Base-by-base conservation (phyloP, 257 asterid genomes). In the Prunella vulgaris region DNA sequence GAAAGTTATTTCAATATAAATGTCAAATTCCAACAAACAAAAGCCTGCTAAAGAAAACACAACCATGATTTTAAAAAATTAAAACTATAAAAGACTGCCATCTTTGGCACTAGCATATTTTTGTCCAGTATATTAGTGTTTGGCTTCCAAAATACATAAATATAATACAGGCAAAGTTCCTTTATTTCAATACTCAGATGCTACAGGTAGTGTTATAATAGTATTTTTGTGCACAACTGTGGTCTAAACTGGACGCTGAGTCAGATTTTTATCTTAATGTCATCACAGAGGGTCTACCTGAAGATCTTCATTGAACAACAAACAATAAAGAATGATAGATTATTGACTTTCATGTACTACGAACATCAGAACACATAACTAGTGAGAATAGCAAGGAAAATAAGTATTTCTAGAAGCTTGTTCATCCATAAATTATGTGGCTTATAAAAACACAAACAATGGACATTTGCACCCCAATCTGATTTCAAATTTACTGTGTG, bases 401-500 rank as follows among this genome's bases (percentile, higher is more conserved):
- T 8, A 22, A 44, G 1, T 20, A 25, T 53, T 18, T 33, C 32
- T 49, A 28, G 48, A 46, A 59, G 24, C 17, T 21, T 21, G 21
- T 49, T 62, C 69, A 71, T 54, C 44, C 52, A 72, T 32, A 52
- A 27, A 63, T 25, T 61, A 61, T 21, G 10, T 72, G 32, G 15
- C 64, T 33, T 24, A 56, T 72, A 49, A 51, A 51, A 51, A 17
- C 14, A 18, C 12, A 7, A 72, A 32, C 28, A 27, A 40, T 25
- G 28, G 28, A 27, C 37, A 13, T 7, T 40, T 28, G 10, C 27
- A 24, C 53, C 13, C 33, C 13, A 33, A n/a, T 21, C 22, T 66
- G 59, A 25, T 15, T 44, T 40, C 66, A 65, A 13, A 10, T 42
- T 59, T 53, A 30, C 40, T 14, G n/a, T 13, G 40, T 46, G 27